Evolutionary conservation across 345 rosid species (phyloP).

Genomic region (Euphorbia pulcherrima): DNA sequence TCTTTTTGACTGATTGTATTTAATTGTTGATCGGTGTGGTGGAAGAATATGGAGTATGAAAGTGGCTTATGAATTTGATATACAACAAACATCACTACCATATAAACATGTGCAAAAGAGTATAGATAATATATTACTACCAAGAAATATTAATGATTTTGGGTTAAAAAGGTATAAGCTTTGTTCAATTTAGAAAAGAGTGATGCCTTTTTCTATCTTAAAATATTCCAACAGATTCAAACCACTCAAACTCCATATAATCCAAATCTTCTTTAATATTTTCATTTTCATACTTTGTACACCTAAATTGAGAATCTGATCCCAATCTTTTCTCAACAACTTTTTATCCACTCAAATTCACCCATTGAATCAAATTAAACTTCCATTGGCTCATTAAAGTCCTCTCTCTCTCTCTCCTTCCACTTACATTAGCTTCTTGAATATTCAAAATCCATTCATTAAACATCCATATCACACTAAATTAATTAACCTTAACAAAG

Average conservation of each 20-base stretch:
- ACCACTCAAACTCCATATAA: no score
- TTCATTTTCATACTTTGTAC: constrained; percentile 16
- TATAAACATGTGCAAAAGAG: not conserved
- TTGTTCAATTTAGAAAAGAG: no score
- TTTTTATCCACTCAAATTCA: constrained; percentile 22
- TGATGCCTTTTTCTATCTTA: no score
- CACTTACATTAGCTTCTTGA: constrained; percentile 21
- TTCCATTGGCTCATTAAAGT: not conserved
- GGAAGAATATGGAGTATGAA: constrained; percentile 2
- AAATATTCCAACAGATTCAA: no score
- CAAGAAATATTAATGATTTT: not conserved
- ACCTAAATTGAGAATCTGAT: constrained; percentile 38
- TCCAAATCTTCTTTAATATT: constrained; percentile 9
- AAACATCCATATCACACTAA: constrained; percentile 1
- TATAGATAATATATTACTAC: not conserved
- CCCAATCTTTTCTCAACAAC: constrained; percentile 17
- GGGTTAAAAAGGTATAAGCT: no score
- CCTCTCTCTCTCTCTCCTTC: constrained; percentile 7
- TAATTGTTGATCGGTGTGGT: no score
- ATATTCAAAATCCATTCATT: constrained; percentile 24
- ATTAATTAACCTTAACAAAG: constrained; percentile 8
- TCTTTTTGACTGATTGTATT: no score
- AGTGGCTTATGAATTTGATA: no score
- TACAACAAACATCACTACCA: no score
- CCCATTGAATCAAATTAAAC: constrained; percentile 13